Percentiles rank a stretch among this genome's conserved stretches.
Conservation (phyloP, 1,284 basidiomycete genomes). For the Cryptococcus sp. region DNA sequence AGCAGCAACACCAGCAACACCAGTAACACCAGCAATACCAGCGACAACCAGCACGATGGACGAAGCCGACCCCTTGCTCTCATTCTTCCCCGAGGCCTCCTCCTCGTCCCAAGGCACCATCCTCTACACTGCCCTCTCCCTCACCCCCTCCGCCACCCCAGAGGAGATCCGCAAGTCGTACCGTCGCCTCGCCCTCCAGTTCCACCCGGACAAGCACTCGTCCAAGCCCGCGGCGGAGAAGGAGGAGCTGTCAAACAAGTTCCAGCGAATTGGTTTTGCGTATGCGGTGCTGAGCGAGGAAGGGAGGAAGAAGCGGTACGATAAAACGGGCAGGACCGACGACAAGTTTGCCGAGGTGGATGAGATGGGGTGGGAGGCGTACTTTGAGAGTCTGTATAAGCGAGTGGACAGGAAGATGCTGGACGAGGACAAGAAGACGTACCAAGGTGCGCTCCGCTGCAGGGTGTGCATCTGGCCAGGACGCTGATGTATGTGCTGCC, state of each 20-base stretch:
- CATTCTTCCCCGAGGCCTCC: conserved; percentile 71
- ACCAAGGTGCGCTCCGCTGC: conserved; percentile 65
- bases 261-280: conserved; percentile 87
- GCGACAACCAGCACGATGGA: conserved; percentile 57
- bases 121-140: conserved; percentile 68
- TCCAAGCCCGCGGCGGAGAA: conserved; percentile 58
- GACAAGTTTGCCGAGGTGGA: conserved; percentile 67
- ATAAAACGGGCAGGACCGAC: conserved; percentile 75
- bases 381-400: conserved; percentile 85
- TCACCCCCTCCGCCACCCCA: conserved; percentile 56
- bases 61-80: conserved; percentile 65
- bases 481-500: not conserved
- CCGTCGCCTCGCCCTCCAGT: conserved; percentile 71
- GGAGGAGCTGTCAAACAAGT: conserved; percentile 65
- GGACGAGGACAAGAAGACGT: conserved; percentile 84
- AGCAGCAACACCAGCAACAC: not conserved
- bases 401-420: conserved; percentile 76
- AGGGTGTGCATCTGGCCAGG: not conserved
- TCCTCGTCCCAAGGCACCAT: conserved; percentile 26
- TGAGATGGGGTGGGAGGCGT: conserved; percentile 86
- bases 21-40: not conserved
- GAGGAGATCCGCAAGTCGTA: conserved; percentile 80
- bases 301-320: conserved; percentile 68
- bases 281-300: conserved; percentile 81
- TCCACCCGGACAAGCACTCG: conserved; percentile 86